Percentiles rank a stretch among this genome's conserved stretches.
Evolutionary conservation across 768 basidiomycete species (phyloP).

Genomic region (Clavulina sp.): DNA sequence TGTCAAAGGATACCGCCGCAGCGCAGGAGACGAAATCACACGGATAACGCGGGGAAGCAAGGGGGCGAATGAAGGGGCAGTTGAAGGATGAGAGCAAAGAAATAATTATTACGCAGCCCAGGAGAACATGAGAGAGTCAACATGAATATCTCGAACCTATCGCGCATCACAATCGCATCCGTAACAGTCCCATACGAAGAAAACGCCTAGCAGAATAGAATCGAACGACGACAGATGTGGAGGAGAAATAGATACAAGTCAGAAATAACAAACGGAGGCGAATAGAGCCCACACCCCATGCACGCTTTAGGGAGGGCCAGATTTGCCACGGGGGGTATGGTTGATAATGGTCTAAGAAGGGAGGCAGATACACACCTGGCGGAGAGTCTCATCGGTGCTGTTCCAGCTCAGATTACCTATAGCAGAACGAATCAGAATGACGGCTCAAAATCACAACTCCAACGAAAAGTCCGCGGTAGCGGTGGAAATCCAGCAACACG

Average conservation of each 20-base stretch:
- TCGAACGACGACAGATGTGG: neutral
- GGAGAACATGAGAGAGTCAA: too few species aligned
- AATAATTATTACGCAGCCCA: too few species aligned
- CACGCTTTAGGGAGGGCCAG: neutral
- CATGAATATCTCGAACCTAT: too few species aligned
- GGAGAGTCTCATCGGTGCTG: neutral
- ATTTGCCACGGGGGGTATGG: neutral
- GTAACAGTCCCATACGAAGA: neutral
- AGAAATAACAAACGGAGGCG: too few species aligned
- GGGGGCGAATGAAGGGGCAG: too few species aligned
- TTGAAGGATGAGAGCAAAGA: too few species aligned
- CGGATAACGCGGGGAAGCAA: conserved; percentile 1
- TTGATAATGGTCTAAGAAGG: neutral
- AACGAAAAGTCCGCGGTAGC: too few species aligned
- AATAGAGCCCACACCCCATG: too few species aligned
- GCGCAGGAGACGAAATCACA: neutral
- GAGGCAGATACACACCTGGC: neutral
- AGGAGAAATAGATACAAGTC: neutral
- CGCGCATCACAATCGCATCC: neutral
- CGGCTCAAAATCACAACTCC: too few species aligned
- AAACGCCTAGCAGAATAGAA: neutral
- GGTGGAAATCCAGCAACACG: too few species aligned
- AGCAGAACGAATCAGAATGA: too few species aligned
- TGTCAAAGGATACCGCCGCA: neutral
- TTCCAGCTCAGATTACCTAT: too few species aligned